Percentiles rank a stretch among this genome's conserved stretches.
Conservation (phyloP, 2,329 filamentous ascomycete genomes). For the Colletotrichum liriopes region DNA sequence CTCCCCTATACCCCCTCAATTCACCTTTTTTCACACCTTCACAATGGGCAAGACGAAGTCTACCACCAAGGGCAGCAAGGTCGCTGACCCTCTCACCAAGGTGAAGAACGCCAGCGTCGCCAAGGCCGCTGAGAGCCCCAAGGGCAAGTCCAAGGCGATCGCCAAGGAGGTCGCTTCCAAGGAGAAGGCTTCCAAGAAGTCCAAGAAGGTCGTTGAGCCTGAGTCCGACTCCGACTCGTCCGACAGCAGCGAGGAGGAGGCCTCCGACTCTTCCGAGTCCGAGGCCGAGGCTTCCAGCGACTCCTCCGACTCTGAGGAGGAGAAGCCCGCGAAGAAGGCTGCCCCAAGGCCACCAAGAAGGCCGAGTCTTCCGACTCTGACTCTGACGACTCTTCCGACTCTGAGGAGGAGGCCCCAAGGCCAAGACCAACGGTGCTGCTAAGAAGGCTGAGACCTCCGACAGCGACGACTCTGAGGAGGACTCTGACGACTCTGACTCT, state of each 20-base stretch:
- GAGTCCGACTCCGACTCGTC: constrained; percentile 50
- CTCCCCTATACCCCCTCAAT: constrained; percentile 7
- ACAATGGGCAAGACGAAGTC: constrained; percentile 77
- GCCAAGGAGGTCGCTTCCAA: constrained; percentile 71
- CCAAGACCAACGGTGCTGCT: constrained; percentile 48
- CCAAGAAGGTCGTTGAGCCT: constrained; percentile 51
- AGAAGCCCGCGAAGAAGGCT: constrained; percentile 44
- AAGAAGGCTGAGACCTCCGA: constrained; percentile 53
- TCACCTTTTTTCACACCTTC: constrained; percentile 6
- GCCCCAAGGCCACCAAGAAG: constrained; percentile 46
- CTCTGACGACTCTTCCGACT: constrained; percentile 52
- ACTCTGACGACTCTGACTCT: constrained; percentile 51
- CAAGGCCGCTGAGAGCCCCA: constrained; percentile 77
- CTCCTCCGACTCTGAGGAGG: constrained; percentile 47
- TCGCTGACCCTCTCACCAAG: constrained; percentile 64
- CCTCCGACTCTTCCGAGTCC: constrained; percentile 50
- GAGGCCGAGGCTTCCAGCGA: constrained; percentile 44
- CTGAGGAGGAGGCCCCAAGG: constrained; percentile 54
- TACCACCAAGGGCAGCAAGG: constrained; percentile 65
- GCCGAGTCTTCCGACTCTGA: constrained; percentile 40
- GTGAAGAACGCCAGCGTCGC: constrained; percentile 78
- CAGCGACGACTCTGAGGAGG: constrained; percentile 44
- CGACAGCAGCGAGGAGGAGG: constrained; percentile 35
- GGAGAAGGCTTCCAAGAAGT: constrained; percentile 65
- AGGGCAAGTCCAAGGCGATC: constrained; percentile 77